These are phyloP conservation scores for Populus tomentosa DNA, from an alignment of 441 rosid species.

Conservation along the genomic window DNA sequence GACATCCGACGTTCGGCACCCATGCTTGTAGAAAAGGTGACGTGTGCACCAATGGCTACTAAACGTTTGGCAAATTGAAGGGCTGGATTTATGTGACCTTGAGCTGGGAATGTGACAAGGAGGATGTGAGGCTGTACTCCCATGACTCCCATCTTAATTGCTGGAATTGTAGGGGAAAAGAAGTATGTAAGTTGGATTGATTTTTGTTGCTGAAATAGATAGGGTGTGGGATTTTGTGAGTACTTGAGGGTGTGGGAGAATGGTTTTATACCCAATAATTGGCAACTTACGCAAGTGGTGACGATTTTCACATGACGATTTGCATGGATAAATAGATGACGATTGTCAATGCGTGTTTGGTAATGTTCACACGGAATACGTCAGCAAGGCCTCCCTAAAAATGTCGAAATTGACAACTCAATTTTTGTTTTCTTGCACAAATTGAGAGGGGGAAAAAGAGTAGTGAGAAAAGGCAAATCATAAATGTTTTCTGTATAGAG, in stretches of 20 bases:
- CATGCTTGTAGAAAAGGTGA: conserved; percentile 24
- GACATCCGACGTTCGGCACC: conserved; percentile 11
- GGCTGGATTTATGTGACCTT: conserved; percentile 36
- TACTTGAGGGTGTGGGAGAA: not conserved
- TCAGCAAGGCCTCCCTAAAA: not conserved
- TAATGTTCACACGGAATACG: not conserved
- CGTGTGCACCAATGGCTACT: conserved; percentile 2
- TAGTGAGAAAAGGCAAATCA: not conserved
- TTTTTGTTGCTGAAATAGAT: not conserved
- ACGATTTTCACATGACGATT: not conserved
- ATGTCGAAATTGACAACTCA: too few relatives aligned
- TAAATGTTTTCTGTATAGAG: too few relatives aligned
- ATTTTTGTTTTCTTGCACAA: too few relatives aligned
- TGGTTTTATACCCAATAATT: not conserved
- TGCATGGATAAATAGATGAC: not conserved
- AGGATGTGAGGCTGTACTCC: conserved; percentile 15
- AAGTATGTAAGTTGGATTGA: not conserved
- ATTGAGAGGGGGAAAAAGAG: not conserved
- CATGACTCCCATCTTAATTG: not conserved
- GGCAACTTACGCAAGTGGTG: not conserved
- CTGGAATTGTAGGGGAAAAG: not conserved
- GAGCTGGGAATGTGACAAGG: conserved; percentile 15
- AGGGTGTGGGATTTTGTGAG: not conserved
- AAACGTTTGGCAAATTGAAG: conserved; percentile 30
- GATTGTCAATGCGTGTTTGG: not conserved